A percentile compares a stretch with the other conserved stretches of the same genome.
phyloP scores from a whole-genome alignment of 768 basidiomycete genomes.

The Naganishia onofrii region DNA sequence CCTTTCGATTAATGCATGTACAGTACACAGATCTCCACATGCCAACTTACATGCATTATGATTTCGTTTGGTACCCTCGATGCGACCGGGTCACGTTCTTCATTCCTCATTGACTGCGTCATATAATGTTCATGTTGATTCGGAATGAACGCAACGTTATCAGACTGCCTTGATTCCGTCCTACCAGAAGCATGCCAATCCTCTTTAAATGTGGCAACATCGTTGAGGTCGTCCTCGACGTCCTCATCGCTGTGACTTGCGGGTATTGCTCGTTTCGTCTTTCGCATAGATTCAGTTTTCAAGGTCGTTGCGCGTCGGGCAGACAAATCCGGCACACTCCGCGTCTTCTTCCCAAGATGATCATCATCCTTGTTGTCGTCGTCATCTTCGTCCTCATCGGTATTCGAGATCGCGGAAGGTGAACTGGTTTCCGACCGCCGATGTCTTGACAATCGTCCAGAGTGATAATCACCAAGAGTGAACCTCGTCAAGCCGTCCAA shows the following conservation, averaged over 20 bases:
- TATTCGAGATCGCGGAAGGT: conserved; percentile 3
- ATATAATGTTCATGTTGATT: not conserved
- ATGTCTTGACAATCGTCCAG: not conserved
- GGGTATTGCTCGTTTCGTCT: not conserved
- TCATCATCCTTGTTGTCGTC: not conserved
- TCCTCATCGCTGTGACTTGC: not conserved
- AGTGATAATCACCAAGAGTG: not conserved
- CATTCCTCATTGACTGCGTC: conserved; percentile 19
- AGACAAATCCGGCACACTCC: not conserved
- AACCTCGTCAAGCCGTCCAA: not conserved
- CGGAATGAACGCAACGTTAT: not conserved
- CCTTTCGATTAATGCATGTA: not conserved
- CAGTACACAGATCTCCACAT: too few relatives aligned
- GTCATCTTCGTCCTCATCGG: conserved; percentile 5
- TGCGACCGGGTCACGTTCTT: conserved; percentile 32
- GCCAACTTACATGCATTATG: conserved; percentile 65
- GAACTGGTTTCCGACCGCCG: not conserved
- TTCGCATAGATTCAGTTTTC: not conserved
- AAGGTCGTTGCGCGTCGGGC: not conserved
- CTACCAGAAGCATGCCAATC: not conserved
- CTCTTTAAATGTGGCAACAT: not conserved
- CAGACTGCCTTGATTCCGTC: not conserved
- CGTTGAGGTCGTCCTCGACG: not conserved
- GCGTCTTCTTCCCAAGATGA: not conserved
- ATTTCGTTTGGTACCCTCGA: conserved; percentile 75